Conservation (phyloP, 1,284 basidiomycete genomes). For the Pyrrhoderma noxium region DNA sequence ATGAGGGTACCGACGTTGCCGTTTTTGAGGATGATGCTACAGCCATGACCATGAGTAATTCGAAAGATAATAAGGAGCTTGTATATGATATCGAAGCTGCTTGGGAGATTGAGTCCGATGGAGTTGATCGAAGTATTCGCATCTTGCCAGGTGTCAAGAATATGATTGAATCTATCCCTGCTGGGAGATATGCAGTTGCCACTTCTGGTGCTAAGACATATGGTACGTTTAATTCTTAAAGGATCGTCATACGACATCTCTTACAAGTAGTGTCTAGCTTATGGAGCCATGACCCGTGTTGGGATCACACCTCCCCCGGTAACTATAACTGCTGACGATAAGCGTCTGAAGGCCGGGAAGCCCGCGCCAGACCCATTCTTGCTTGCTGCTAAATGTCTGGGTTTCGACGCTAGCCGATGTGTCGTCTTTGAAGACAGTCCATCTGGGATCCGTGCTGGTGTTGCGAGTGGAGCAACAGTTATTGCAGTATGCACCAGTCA, state of each 20-base stretch:
- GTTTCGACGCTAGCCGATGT: constrained; percentile 48
- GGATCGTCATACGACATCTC: constrained; percentile 6
- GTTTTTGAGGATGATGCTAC: constrained; percentile 35
- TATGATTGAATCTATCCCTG: constrained; percentile 63
- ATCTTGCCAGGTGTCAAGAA: constrained; percentile 69
- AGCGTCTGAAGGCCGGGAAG: constrained; percentile 32
- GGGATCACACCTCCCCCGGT: constrained; percentile 66
- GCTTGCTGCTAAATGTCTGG: constrained; percentile 66
- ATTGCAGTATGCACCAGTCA: constrained; percentile 72
- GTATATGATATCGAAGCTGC: constrained; percentile 33
- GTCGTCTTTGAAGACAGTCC: constrained; percentile 76
- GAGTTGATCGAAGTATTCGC: constrained; percentile 59
- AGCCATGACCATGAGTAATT: constrained; percentile 15
- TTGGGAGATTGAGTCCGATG: constrained; percentile 55
- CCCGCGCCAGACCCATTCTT: constrained; percentile 71
- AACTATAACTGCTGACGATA: constrained; percentile 77
- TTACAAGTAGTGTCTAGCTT: constrained; percentile 32
- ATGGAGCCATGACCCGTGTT: constrained; percentile 66
- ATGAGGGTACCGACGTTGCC: constrained; percentile 30
- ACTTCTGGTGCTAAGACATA: constrained; percentile 74
- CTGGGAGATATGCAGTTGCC: constrained; percentile 64
- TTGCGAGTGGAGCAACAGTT: constrained; percentile 66
- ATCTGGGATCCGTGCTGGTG: constrained; percentile 65
- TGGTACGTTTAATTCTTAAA: constrained; percentile 30
- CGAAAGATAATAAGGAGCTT: constrained; percentile 24